phyloP scores from a whole-genome alignment of 192 early-diverging fungal species.

The Coemansia umbellata region DNA sequence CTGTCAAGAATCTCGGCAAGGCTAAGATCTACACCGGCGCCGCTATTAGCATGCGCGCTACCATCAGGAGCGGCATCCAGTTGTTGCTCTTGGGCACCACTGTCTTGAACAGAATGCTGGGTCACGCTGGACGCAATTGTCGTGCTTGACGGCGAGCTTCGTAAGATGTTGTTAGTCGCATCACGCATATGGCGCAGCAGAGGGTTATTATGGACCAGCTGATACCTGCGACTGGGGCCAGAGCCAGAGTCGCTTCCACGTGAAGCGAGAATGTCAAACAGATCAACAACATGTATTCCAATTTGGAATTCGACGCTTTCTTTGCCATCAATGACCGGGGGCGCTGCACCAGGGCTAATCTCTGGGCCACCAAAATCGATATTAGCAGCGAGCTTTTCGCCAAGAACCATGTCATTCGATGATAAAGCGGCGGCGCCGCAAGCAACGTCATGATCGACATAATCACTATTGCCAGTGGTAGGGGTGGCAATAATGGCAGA shows the following conservation, averaged over 20 bases:
- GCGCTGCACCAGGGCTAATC: conserved; percentile 6
- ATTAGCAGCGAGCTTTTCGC: background rate
- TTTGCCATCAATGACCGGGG: conserved; percentile 55
- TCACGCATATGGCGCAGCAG: conserved; percentile 40
- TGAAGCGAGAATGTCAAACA: conserved; percentile 65
- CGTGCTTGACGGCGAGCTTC: conserved; percentile 35
- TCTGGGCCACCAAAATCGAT: conserved; percentile 8
- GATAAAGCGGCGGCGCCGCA: background rate
- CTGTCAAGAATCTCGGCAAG: conserved; percentile 76
- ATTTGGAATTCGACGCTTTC: conserved; percentile 64
- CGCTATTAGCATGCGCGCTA: background rate
- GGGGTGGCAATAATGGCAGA: too few relatives aligned
- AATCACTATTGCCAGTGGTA: background rate
- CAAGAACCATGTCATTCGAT: background rate
- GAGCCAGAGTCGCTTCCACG: conserved; percentile 14
- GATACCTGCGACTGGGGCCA: conserved; percentile 25
- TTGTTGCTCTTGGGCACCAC: background rate
- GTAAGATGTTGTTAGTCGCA: conserved; percentile 37
- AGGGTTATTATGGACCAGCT: conserved; percentile 42
- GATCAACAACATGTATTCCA: conserved; percentile 68
- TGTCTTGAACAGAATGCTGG: conserved; percentile 3
- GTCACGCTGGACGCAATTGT: conserved; percentile 22
- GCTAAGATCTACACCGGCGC: conserved; percentile 19
- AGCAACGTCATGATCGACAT: background rate
- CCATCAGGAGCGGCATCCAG: background rate